Evolutionary conservation across 495 filamentous ascomycete species (phyloP).

Genomic region (Symbiotaphrina buchneri): DNA sequence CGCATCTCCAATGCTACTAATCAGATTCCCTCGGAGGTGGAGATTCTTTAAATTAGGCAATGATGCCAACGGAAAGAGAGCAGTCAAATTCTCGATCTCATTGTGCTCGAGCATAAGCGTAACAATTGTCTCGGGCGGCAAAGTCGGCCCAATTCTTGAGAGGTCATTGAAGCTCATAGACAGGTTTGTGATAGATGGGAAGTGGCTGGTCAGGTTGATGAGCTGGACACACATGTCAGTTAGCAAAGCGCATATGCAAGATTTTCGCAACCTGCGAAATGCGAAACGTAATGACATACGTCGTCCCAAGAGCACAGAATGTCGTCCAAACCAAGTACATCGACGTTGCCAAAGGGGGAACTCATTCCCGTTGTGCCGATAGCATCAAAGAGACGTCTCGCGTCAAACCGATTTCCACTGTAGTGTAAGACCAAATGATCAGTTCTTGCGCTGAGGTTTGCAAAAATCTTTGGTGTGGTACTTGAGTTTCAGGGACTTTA

Average conservation of each 20-base stretch:
- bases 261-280: neutral
- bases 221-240: conserved; percentile 13
- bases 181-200: conserved; percentile 18
- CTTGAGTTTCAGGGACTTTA: conserved; percentile 50
- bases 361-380: conserved; percentile 14
- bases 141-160: conserved; percentile 9
- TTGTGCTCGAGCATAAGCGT: conserved; percentile 59
- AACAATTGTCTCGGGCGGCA: conserved; percentile 21
- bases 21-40: conserved; percentile 20
- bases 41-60: conserved; percentile 34
- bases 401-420: conserved; percentile 59
- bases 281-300: conserved; percentile 15
- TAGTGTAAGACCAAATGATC: conserved; percentile 1
- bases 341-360: conserved; percentile 28
- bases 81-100: conserved; percentile 33
- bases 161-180: conserved; percentile 30
- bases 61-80: conserved; percentile 18
- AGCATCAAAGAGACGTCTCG: conserved; percentile 15
- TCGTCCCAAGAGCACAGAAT: conserved; percentile 53
- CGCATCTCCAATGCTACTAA: conserved; percentile 11
- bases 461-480: conserved; percentile 15
- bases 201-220: conserved; percentile 15
- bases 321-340: conserved; percentile 49
- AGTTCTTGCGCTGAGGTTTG: neutral
- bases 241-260: neutral